Evolutionary conservation across 1,139 yeast genomes (phyloP).

Genomic region (Candida mesenterica): DNA sequence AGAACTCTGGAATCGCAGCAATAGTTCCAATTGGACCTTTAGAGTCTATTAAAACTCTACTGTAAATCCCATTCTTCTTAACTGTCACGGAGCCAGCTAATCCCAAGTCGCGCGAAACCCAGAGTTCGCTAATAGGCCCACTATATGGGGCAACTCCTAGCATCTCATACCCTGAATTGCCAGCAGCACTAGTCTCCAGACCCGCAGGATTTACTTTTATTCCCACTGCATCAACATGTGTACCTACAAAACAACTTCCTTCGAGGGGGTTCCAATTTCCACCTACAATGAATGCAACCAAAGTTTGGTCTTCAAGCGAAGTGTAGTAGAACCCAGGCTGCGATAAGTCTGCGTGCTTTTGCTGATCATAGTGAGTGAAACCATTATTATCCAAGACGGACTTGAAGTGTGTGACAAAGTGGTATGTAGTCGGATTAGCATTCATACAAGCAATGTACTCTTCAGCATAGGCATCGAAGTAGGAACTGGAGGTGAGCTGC

Average conservation of each 20-base stretch:
- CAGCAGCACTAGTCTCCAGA: conserved; percentile 19
- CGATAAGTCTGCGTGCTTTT: conserved; percentile 1
- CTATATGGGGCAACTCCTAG: conserved; percentile 47
- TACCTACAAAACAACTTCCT: conserved; percentile 43
- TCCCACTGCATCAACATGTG: conserved; percentile 45
- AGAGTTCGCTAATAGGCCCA: conserved; percentile 34
- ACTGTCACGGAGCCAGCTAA: conserved; percentile 44
- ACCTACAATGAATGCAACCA: conserved; percentile 43
- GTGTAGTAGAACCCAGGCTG: conserved; percentile 27
- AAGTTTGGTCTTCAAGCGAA: conserved; percentile 34
- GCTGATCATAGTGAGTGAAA: conserved; percentile 17
- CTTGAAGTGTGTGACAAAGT: conserved; percentile 32
- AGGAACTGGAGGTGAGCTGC: background rate
- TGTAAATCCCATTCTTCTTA: conserved; percentile 23
- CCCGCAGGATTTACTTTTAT: conserved; percentile 36
- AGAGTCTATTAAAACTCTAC: conserved; percentile 32
- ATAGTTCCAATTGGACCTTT: conserved; percentile 24
- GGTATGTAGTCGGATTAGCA: conserved; percentile 42
- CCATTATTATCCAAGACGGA: conserved; percentile 27
- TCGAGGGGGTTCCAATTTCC: conserved; percentile 36
- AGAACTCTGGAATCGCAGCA: conserved; percentile 40
- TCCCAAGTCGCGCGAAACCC: conserved; percentile 49
- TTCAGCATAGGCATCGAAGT: conserved; percentile 23
- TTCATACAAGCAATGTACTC: conserved; percentile 39
- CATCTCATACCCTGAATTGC: conserved; percentile 35